These are phyloP conservation scores for Talaromyces sp. DNA, from an alignment of 2,329 filamentous ascomycete species.

Conservation along the genomic window DNA sequence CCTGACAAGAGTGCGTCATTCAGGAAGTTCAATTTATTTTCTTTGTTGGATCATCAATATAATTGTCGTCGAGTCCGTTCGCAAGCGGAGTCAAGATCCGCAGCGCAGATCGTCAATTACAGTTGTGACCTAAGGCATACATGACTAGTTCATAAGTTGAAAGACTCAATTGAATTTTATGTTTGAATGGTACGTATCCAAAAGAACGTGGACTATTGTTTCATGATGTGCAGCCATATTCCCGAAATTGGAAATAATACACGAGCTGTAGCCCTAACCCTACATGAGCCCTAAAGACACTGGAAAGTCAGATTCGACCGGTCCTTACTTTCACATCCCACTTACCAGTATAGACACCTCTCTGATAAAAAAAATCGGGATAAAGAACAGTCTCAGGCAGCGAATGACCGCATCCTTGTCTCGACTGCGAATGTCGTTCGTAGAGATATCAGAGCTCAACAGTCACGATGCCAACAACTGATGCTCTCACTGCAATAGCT, in stretches of 20 bases:
- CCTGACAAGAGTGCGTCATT: neutral
- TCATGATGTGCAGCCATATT: neutral
- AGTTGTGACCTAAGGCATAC: neutral
- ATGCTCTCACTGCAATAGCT: neutral
- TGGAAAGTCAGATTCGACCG: neutral
- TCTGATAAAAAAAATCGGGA: no score
- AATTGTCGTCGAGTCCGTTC: neutral
- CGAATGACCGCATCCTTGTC: neutral
- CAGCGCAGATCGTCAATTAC: neutral
- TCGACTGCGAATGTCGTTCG: neutral
- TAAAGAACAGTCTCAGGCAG: neutral
- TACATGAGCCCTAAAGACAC: neutral
- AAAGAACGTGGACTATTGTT: neutral
- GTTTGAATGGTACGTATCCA: neutral
- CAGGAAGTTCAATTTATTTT: neutral
- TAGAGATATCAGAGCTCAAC: neutral
- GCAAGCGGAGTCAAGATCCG: neutral
- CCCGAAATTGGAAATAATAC: neutral
- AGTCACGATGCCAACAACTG: neutral
- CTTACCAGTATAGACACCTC: no score
- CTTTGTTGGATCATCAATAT: neutral
- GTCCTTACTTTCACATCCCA: no score
- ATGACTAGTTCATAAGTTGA: neutral
- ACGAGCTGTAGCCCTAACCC: neutral
- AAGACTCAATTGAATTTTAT: neutral